Base-by-base conservation (phyloP, 139 green algal species). In the Nannochloris sp. region DNA sequence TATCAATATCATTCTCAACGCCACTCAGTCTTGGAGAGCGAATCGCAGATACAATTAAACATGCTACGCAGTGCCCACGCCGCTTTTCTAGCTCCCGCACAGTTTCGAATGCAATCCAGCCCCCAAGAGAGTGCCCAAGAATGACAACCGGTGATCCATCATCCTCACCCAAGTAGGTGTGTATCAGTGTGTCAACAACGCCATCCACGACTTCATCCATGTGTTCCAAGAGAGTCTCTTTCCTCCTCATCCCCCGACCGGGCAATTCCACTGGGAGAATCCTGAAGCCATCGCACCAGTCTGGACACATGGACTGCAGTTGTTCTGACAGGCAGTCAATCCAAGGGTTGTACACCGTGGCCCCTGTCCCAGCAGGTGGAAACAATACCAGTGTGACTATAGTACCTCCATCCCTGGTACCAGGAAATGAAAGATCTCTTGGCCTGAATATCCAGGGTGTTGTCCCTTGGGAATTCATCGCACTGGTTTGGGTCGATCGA, bases 181-280 rank as follows among this genome's bases (percentile, higher is more conserved):
- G 5, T 55, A 19, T 36, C 18, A 44, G 34, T 37, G 34, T 27
- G 5, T 66, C 6, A 4, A 55, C 23, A 6, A 51, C 18, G 5
- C 15, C 25, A 16, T 61, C 14, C 14, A 44, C 60, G n/a, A 66
- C n/a, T 24, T 58, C 9, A 55, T 15, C n/a, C 27, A 66, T 66
- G 9, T 51, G 10, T 3, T 43, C n/a, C 19, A 44, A 10, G 21
- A n/a, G 23, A 2, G 36, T 5, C 24, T 66, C 60, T 19, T 57
- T 55, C 11, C 6, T 19, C 11, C 60, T 23, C 10, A 40, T 34
- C 12, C 37, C 57, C 1, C 60, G 15, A 14, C 60, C 60, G 21
- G 60, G 60, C 34, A 66, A 19, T 23, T 66, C 60, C 12, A 66
- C 19, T 43, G 60, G 60, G 25, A 64, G 57, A 18, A 64, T 31